Evolutionary conservation across 2,329 filamentous ascomycete genomes (phyloP).

Genomic region (Diplodia sapinea): DNA sequence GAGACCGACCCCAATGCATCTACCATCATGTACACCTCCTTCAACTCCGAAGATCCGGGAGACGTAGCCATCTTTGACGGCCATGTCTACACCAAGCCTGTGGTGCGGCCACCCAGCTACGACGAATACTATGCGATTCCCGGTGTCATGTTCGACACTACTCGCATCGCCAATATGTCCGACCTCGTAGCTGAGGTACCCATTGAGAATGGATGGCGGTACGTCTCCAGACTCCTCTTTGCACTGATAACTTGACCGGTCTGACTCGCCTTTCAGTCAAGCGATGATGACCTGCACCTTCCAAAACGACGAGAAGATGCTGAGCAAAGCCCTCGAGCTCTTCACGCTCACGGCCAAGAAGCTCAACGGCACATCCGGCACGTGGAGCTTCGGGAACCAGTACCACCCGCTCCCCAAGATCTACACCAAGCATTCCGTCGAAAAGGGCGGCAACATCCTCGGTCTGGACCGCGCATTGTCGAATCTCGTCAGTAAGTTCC

Average conservation of each 20-base stretch:
- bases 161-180: slow-evolving; percentile 39
- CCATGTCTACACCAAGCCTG: slow-evolving; percentile 36
- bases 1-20: slow-evolving; percentile 37
- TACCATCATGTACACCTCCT: slow-evolving; percentile 36
- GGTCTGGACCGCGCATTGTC: slow-evolving; percentile 34
- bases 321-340: slow-evolving; percentile 48
- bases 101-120: slow-evolving; percentile 36
- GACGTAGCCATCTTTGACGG: slow-evolving; percentile 34
- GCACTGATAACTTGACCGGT: neutral
- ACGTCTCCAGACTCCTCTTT: neutral
- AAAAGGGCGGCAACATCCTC: slow-evolving; percentile 34
- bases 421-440: slow-evolving; percentile 13
- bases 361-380: slow-evolving; percentile 35
- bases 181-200: slow-evolving; percentile 35
- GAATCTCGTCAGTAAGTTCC: slow-evolving; percentile 31
- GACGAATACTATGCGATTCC: slow-evolving; percentile 38
- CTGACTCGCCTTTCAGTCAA: slow-evolving; percentile 32
- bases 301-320: slow-evolving; percentile 44
- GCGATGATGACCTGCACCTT: slow-evolving; percentile 38
- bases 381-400: slow-evolving; percentile 32
- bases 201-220: neutral
- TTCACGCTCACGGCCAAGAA: slow-evolving; percentile 48
- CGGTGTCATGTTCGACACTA: slow-evolving; percentile 37
- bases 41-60: slow-evolving; percentile 31
- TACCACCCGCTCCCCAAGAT: slow-evolving; percentile 33